Conservation (phyloP, 345 rosid species). For the Citrus australasica region DNA sequence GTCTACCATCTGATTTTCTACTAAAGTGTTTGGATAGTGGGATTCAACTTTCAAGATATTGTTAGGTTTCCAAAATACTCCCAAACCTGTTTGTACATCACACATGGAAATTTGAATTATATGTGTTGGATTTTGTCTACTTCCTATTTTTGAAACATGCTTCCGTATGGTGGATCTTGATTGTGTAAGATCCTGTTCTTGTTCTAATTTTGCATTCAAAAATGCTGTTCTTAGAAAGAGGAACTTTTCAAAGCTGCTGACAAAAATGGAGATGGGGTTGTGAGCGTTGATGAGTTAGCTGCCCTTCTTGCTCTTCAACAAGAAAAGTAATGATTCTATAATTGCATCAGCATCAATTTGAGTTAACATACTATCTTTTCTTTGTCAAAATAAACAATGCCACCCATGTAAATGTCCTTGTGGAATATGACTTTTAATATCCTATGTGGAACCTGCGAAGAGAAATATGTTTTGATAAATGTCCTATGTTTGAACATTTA, state of each 20-base stretch:
- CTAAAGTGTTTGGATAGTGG: background rate
- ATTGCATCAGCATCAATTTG: conserved; percentile 3
- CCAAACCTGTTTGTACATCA: background rate
- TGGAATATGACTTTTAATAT: background rate
- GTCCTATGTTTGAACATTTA: background rate
- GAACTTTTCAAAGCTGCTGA: conserved; percentile 92
- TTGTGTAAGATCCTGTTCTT: background rate
- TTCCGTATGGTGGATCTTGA: background rate
- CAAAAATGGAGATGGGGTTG: conserved; percentile 79
- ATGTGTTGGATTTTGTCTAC: conserved; percentile 4
- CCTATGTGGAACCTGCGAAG: background rate
- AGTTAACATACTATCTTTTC: background rate
- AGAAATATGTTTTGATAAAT: background rate
- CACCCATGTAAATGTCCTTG: background rate
- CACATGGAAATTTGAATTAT: background rate
- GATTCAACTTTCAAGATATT: background rate
- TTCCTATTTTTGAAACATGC: background rate
- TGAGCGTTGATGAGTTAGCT: conserved; percentile 93
- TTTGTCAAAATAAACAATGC: too few species aligned
- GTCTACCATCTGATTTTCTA: background rate
- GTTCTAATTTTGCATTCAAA: background rate
- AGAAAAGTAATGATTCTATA: conserved; percentile 56
- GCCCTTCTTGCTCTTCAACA: conserved; percentile 82
- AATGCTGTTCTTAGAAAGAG: conserved; percentile 54
- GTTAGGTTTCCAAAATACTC: background rate